phyloP scores from a whole-genome alignment of 1,284 basidiomycete genomes.

The Marasmius oreades region DNA sequence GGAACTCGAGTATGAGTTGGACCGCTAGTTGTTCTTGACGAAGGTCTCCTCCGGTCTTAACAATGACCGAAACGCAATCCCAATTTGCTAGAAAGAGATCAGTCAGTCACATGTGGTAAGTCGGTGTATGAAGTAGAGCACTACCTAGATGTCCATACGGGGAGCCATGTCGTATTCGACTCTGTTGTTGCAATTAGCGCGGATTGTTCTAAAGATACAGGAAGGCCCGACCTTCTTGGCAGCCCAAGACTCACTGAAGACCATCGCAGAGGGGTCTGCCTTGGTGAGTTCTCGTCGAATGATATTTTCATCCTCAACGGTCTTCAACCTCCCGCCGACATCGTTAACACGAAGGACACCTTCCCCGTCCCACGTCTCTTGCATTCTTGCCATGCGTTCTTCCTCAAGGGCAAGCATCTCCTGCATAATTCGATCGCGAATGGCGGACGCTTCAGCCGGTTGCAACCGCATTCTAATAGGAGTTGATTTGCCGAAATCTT shows the following conservation, averaged over 20 bases:
- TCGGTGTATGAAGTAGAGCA: constrained; percentile 25
- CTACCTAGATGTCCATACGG: constrained; percentile 94
- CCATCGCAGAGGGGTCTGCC: constrained; percentile 92
- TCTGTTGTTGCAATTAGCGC: constrained; percentile 36
- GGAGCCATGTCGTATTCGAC: constrained; percentile 86
- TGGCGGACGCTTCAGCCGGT: constrained; percentile 81
- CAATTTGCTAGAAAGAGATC: constrained; percentile 49
- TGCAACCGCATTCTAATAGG: constrained; percentile 57
- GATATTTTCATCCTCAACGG: constrained; percentile 86
- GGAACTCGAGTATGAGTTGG: constrained; percentile 92
- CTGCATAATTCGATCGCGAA: constrained; percentile 95
- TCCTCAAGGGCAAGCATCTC: constrained; percentile 98
- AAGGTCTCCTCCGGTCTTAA: constrained; percentile 97
- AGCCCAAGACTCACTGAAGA: constrained; percentile 95
- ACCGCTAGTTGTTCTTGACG: constrained; percentile 98
- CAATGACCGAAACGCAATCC: constrained; percentile 94
- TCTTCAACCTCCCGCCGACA: constrained; percentile 51
- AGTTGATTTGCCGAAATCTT: constrained; percentile 19
- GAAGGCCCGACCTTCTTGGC: constrained; percentile 74
- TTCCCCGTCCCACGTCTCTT: constrained; percentile 58
- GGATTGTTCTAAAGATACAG: constrained; percentile 5
- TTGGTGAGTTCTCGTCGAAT: constrained; percentile 94
- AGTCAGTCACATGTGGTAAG: constrained; percentile 11
- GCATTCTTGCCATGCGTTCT: constrained; percentile 95
- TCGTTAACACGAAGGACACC: constrained; percentile 52